A percentile compares a stretch with the other conserved stretches of the same genome.
Conservation (phyloP, 2,329 filamentous ascomycete species). For the Cercospora janseana region DNA sequence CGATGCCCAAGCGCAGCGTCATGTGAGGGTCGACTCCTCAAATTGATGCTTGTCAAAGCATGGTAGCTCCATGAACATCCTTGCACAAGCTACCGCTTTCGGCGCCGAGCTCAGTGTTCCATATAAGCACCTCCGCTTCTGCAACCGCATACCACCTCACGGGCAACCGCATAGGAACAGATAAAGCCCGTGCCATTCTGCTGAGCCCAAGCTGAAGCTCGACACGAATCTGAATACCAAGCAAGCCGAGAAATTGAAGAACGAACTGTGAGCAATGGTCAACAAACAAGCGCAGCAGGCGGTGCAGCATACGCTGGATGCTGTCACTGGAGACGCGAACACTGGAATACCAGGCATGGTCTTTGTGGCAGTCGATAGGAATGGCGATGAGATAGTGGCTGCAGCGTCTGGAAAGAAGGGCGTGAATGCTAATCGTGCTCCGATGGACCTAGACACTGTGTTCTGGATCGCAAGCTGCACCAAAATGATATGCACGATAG, state of each 20-base stretch:
- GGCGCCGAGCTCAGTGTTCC: constrained; percentile 14
- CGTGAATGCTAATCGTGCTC: constrained; percentile 43
- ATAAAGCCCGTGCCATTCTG: neutral
- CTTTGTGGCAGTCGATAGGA: constrained; percentile 47
- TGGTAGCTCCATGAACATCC: constrained; percentile 6
- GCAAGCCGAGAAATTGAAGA: no score
- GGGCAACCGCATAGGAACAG: constrained; percentile 10
- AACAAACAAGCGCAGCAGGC: constrained; percentile 36
- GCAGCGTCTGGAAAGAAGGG: constrained; percentile 45
- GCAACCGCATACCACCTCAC: constrained; percentile 5
- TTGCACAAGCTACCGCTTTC: constrained; percentile 11
- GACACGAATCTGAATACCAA: no score
- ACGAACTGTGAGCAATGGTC: no score
- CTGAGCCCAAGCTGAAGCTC: neutral
- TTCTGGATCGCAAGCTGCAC: constrained; percentile 59
- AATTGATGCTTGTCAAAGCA: constrained; percentile 5
- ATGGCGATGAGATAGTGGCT: constrained; percentile 44
- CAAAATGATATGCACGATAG: constrained; percentile 46
- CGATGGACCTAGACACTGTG: constrained; percentile 59
- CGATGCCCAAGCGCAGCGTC: neutral
- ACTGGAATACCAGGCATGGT: constrained; percentile 45
- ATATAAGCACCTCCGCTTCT: constrained; percentile 15
- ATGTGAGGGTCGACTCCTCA: constrained; percentile 8
- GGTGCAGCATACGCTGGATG: constrained; percentile 41
- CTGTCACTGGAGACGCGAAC: constrained; percentile 31